Evolutionary conservation across 768 basidiomycete genomes (phyloP).

Genomic region (Tricholoma sp.): DNA sequence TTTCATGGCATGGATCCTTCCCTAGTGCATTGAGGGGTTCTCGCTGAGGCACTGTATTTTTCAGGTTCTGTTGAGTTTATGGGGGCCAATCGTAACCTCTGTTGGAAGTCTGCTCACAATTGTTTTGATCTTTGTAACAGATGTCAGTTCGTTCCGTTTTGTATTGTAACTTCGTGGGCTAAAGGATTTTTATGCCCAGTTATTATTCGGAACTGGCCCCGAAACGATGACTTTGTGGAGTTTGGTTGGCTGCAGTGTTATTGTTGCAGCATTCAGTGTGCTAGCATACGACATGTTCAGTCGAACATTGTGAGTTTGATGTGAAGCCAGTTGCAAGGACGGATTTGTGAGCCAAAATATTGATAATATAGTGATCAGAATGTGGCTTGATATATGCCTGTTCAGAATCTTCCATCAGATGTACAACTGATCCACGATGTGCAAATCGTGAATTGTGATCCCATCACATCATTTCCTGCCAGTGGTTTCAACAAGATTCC

Average conservation of each 20-base stretch:
- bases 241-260: constrained; percentile 69
- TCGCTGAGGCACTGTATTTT: constrained; percentile 7
- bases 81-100: constrained; percentile 84
- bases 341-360: too few species aligned
- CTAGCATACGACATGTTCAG: constrained; percentile 67
- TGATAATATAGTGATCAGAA: too few species aligned
- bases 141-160: constrained; percentile 37
- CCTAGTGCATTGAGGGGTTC: neutral
- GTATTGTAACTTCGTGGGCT: neutral
- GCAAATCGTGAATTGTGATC: too few species aligned
- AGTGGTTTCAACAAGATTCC: too few species aligned
- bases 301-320: constrained; percentile 18
- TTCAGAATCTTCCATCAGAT: too few species aligned
- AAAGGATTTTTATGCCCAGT: constrained; percentile 18
- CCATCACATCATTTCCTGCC: too few species aligned
- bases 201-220: constrained; percentile 56
- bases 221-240: constrained; percentile 67
- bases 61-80: constrained; percentile 75
- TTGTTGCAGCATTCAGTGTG: constrained; percentile 79
- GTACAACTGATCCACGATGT: too few species aligned
- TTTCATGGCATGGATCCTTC: constrained; percentile 57
- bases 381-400: too few species aligned
- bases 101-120: constrained; percentile 95
- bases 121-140: constrained; percentile 78
- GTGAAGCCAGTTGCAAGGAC: too few species aligned